A percentile compares a stretch with the other conserved stretches of the same genome.
Conservation (phyloP, 78 protist species). For the Dictyostelium discoideum region dicty_2.7 NC_007090.3:4866501-4867000, state of each 20-base stretch:
- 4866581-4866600: slow-evolving; percentile 57
- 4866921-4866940: slow-evolving; percentile 44
- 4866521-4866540: slow-evolving; percentile 33
- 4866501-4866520: slow-evolving; percentile 55
- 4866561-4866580: slow-evolving; percentile 18
- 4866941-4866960: slow-evolving; percentile 27
- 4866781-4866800: slow-evolving; percentile 2
- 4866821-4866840: background rate
- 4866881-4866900: slow-evolving; percentile 45
- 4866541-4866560: slow-evolving; percentile 52
- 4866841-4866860: background rate
- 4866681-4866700: slow-evolving; percentile 53
- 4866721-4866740: slow-evolving; percentile 68
- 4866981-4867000: slow-evolving; percentile 59
- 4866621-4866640: slow-evolving; percentile 50
- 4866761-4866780: slow-evolving; percentile 56
- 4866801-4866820: background rate
- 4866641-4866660: slow-evolving; percentile 23
- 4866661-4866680: slow-evolving; percentile 43
- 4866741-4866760: slow-evolving; percentile 45
- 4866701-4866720: slow-evolving; percentile 64
- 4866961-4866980: slow-evolving; percentile 51
- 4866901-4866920: slow-evolving; percentile 15
- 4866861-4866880: background rate
- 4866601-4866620: slow-evolving; percentile 62